Percentiles rank a stretch among this genome's conserved stretches.
These are phyloP conservation scores for Fraxinus baroniana DNA, from an alignment of 305 asterid genomes.

Conservation along the genomic window DNA sequence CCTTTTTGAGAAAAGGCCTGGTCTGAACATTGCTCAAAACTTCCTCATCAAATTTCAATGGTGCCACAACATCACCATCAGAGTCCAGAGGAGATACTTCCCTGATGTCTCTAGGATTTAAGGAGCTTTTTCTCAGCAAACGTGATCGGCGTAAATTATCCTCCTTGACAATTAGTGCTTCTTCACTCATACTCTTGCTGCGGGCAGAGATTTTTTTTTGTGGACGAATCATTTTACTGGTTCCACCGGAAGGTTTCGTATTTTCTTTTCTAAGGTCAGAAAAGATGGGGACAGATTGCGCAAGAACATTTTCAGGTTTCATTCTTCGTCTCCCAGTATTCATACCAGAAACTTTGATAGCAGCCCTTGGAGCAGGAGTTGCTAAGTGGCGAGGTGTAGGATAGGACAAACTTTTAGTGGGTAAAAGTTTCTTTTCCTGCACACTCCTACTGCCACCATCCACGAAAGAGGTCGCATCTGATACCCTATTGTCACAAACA, in stretches of 20 bases:
- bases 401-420: conserved; percentile 48
- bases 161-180: conserved; percentile 49
- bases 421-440: conserved; percentile 55
- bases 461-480: conserved; percentile 37
- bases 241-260: conserved; percentile 65
- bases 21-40: conserved; percentile 39
- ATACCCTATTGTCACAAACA: conserved; percentile 36
- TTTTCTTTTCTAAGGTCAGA: conserved; percentile 58
- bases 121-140: conserved; percentile 53
- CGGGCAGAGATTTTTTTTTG: conserved; percentile 62
- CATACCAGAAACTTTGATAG: conserved; percentile 44
- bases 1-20: conserved; percentile 65
- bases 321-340: conserved; percentile 59
- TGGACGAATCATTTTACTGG: conserved; percentile 52
- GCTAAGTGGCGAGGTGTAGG: conserved; percentile 58
- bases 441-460: conserved; percentile 45
- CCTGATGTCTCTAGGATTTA: conserved; percentile 46
- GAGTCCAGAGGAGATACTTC: conserved; percentile 44
- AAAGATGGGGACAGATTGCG: conserved; percentile 51
- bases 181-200: conserved; percentile 62
- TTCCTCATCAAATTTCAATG: conserved; percentile 50
- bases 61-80: conserved; percentile 46
- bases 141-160: conserved; percentile 57
- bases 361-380: conserved; percentile 54
- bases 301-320: conserved; percentile 74